Evolutionary conservation across 1,284 basidiomycete genomes (phyloP).

Genomic region (Austropuccinia psidii): DNA sequence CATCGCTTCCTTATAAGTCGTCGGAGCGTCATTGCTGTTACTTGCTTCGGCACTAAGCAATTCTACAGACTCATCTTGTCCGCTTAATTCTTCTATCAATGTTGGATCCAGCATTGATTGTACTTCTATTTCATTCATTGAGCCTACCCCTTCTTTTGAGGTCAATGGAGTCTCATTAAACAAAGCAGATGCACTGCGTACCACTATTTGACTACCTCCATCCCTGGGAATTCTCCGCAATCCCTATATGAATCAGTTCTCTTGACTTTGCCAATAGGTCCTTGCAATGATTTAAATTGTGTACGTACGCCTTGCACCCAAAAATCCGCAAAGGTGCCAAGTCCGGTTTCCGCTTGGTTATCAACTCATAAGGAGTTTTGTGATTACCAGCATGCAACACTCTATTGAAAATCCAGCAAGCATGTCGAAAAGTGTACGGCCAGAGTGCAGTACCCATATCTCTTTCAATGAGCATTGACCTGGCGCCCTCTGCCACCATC

Average conservation of each 20-base stretch:
- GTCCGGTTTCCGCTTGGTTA: no score
- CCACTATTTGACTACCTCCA: background rate
- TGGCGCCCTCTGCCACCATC: background rate
- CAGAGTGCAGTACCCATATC: background rate
- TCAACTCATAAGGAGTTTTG: background rate
- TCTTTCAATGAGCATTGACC: background rate
- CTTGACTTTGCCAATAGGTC: background rate
- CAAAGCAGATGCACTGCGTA: background rate
- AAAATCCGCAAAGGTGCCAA: background rate
- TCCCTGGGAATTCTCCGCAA: background rate
- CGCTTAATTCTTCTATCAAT: no score
- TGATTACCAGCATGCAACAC: background rate
- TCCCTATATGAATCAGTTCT: background rate
- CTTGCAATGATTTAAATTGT: background rate
- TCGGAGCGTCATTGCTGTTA: no score
- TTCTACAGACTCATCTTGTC: no score
- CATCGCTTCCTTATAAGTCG: background rate
- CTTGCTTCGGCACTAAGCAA: no score
- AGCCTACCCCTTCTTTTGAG: no score
- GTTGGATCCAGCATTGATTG: no score
- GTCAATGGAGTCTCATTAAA: no score
- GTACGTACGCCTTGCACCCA: constrained; percentile 3
- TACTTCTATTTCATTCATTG: no score
- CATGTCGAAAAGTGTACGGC: background rate
- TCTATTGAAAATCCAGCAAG: background rate